Evolutionary conservation across 2,329 filamentous ascomycete genomes (phyloP), one percentile per base, ranked within the genome.

Genomic region (Albophoma yamanashiensis): DNA sequence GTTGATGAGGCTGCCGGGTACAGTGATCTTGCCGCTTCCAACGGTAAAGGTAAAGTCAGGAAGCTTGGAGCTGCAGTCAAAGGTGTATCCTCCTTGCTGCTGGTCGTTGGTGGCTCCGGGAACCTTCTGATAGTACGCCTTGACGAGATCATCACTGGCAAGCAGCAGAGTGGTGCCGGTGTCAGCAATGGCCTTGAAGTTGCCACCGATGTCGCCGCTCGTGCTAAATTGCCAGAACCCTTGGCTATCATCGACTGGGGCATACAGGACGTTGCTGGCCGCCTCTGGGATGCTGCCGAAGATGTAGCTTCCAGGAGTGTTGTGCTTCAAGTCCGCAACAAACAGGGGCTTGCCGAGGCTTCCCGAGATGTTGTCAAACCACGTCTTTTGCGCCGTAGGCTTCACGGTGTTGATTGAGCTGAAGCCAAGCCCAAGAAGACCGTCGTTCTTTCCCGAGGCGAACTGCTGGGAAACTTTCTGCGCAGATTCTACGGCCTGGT

Each of bases 81-180:
- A 74, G 5, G 74, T 74, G 61, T 79, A 72, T 7, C 79, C 79
- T 14, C 78, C 78, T 3, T 73, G 71, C 11, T 70, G 59, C 1
- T 69, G 60, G 63, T 77, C 71, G 56, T 77, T 68, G 22, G 63
- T 62, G 1, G 81, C 79, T 17, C 77, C 78, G 1, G 68, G 64
- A 11, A 83, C 74, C 55, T 77, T 70, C 40, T 71, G 64, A 66
- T 82, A 83, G 70, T 83, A 83, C 4, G 68, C 74, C 4, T 77
- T 67, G 55, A 79, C 77, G 58, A 86, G 75, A 34, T 73, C 68
- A 38, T 78, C 71, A 67, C 85, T 81, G 61, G 85, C 80, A 42
- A 89, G 76, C 61, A 89, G 75, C 58, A 89, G 79, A 0, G 84
- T 86, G 34, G 86, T 88, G 60, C 86, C 86, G 3, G 81, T 82